Base-by-base conservation (phyloP, 2,329 filamentous ascomycete genomes). In the Xylaria sp. region DNA sequence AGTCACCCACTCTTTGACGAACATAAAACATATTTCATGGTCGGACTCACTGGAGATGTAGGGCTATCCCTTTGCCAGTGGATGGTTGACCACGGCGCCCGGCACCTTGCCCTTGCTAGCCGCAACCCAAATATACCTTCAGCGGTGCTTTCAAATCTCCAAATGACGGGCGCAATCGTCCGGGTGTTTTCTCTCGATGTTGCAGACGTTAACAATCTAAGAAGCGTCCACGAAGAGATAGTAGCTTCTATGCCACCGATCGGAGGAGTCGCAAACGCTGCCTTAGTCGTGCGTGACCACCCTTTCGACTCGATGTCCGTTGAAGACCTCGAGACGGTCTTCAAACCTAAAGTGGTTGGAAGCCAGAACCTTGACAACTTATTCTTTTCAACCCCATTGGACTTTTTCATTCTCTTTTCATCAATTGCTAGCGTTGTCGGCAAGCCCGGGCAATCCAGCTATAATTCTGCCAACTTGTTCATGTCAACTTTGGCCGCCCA, bases 261-360 rank as follows among this genome's bases (percentile, higher is more conserved):
- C 13, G 65, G 12, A 13, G 65, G 65, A 2, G 65, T 67, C 2
- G 65, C 52, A 7, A 67, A 67, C 20, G 65, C 15, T 6, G 57
- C 65, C 1, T 9, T 67, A 12, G 65, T 67, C 1, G 8, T 67
- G 5, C 58, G 23, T 18, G 65, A 67, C 32, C n/a, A 58, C 1
- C 52, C 59, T 2, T 67, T 67, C 9, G 51, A 58, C 9, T 5
- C 10, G 2, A n/a, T 67, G 23, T 3, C 51, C 1, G 34, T 32
- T 7, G 65, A 63, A 20, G 58, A 67, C 4, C 18, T 63, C 9
- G 18, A 67, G 15, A 13, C 10, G 0, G 74, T 82, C 0, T 81
- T 86, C 0, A 77, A 79, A 10, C 86, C 86, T 70, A 84, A 85
- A 63, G 75, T 82, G 44, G 65, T 76, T 18, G 77, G 81, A 2